Evolutionary conservation across 345 rosid genomes (phyloP), one percentile per base, ranked within the genome.

Genomic region (Aquilaria sinensis): DNA sequence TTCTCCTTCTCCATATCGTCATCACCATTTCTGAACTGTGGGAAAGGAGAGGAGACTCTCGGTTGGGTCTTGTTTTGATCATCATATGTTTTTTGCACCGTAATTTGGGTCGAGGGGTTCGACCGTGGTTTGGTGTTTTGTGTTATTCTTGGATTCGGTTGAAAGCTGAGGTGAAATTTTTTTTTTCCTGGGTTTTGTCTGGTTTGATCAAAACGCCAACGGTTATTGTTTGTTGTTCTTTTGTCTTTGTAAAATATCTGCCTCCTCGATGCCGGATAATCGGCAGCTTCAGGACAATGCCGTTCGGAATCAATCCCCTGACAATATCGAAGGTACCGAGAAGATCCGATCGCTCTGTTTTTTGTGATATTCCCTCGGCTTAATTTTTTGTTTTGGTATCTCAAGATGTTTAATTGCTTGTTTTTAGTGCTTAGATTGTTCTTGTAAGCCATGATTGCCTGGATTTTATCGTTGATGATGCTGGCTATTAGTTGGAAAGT

Each of bases 181-280:
- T 56, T 12, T 23, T 61, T 45, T 64, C n/a, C 46, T 29, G 51
- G 69, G 49, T 65, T 57, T 63, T 66, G 64, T 57, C 65, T 60
- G 69, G 57, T 64, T 66, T 70, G 67, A 67, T 75, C 61, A 63
- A 14, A 45, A 68, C 34, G 12, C n/a, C 52, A 48, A 6, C 57
- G 47, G 37, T 29, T 4, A 37, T 9, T 37, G 43, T 37, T 37
- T 37, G 5, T 37, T 37, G 7, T 37, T 37, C 43, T 37, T 9
- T 37, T 37, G 43, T 37, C 8, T 52, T 58, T 41, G 41, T 31
- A 45, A 2, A 62, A 65, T 47, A 54, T 50, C 69, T 51, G 65
- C 50, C 63, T 78, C 80, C 69, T 79, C 71, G 84, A 87, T 87
- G 95, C 77, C 95, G 3, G 90, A 81, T 70, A 75, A 75, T 68